A percentile compares a stretch with the other conserved stretches of the same genome.
Conservation (phyloP, 306 rosid species). For the Cicer chorassanicum region DNA sequence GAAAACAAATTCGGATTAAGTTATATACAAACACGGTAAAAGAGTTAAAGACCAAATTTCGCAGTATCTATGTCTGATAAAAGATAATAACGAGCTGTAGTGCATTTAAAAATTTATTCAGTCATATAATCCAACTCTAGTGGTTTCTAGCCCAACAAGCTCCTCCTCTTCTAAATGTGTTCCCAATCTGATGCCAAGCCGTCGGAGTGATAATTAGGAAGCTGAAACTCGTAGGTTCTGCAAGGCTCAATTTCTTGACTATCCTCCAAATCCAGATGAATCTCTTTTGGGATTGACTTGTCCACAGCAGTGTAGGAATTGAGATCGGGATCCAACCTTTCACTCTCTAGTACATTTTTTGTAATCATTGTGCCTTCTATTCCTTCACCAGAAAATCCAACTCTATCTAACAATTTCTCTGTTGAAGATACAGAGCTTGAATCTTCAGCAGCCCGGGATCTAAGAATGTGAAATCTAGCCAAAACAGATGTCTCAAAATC, state of each 20-base stretch:
- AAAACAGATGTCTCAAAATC: slow-evolving; percentile 57
- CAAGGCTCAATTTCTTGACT: slow-evolving; percentile 46
- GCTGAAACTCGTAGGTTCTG: slow-evolving; percentile 37
- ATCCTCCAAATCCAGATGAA: slow-evolving; percentile 42
- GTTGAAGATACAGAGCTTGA: slow-evolving; percentile 42
- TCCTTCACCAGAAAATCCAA: slow-evolving; percentile 46
- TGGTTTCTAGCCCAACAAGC: slow-evolving; percentile 44
- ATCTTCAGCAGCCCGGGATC: slow-evolving; percentile 54
- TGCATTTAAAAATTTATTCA: slow-evolving; percentile 33
- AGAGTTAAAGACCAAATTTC: slow-evolving; percentile 30
- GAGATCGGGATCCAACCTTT: slow-evolving; percentile 40
- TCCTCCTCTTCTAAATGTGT: slow-evolving; percentile 73
- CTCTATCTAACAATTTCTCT: slow-evolving; percentile 44
- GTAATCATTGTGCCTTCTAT: slow-evolving; percentile 43
- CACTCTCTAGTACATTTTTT: slow-evolving; percentile 45
- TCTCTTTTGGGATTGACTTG: slow-evolving; percentile 43
- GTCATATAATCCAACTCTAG: slow-evolving; percentile 29
- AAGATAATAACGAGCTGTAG: slow-evolving; percentile 4
- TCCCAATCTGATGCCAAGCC: slow-evolving; percentile 81
- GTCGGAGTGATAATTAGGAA: slow-evolving; percentile 52
- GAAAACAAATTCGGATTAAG: background rate
- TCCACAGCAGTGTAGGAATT: slow-evolving; percentile 43
- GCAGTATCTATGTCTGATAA: slow-evolving; percentile 31
- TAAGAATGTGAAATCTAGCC: slow-evolving; percentile 65
- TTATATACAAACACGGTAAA: slow-evolving; percentile 31